Evolutionary conservation across 306 rosid genomes (phyloP).

Genomic region (Cicer chorassanicum): DNA sequence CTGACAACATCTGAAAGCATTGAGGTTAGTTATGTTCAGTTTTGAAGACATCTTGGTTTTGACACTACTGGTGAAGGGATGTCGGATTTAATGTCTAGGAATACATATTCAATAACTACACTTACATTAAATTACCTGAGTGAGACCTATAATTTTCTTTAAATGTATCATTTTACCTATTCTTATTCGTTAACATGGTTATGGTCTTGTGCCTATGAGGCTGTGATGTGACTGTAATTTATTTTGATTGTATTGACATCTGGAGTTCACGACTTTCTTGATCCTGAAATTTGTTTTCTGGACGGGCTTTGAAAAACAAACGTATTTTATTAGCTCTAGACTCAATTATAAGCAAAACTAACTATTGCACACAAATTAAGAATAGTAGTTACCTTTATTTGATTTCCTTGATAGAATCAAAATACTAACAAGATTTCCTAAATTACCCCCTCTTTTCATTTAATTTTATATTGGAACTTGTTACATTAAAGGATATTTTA

Average conservation of each 20-base stretch:
- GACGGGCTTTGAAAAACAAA: slow-evolving; percentile 13
- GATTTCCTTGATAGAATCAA: too few relatives aligned
- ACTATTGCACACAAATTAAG: too few relatives aligned
- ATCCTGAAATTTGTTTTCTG: slow-evolving; percentile 25
- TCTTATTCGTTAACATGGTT: neutral
- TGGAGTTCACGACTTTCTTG: slow-evolving; percentile 15
- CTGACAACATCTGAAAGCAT: slow-evolving; percentile 96
- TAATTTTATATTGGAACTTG: too few relatives aligned
- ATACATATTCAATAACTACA: slow-evolving; percentile 20
- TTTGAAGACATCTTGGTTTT: slow-evolving; percentile 45
- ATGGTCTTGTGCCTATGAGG: neutral
- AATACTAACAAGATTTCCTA: too few relatives aligned
- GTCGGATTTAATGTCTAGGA: slow-evolving; percentile 36
- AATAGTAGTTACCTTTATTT: too few relatives aligned
- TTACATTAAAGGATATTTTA: too few relatives aligned
- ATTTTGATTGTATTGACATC: slow-evolving; percentile 36
- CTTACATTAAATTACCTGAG: slow-evolving; percentile 18
- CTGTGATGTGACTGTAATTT: neutral
- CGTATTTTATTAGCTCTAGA: neutral
- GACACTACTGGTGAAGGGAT: slow-evolving; percentile 36
- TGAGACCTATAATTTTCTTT: slow-evolving; percentile 16
- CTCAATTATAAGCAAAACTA: too few relatives aligned
- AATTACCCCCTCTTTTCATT: too few relatives aligned
- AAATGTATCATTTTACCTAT: slow-evolving; percentile 2
- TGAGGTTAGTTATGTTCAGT: slow-evolving; percentile 66